Conservation (phyloP, 768 basidiomycete genomes). For the Lentinula lateritia region DNA sequence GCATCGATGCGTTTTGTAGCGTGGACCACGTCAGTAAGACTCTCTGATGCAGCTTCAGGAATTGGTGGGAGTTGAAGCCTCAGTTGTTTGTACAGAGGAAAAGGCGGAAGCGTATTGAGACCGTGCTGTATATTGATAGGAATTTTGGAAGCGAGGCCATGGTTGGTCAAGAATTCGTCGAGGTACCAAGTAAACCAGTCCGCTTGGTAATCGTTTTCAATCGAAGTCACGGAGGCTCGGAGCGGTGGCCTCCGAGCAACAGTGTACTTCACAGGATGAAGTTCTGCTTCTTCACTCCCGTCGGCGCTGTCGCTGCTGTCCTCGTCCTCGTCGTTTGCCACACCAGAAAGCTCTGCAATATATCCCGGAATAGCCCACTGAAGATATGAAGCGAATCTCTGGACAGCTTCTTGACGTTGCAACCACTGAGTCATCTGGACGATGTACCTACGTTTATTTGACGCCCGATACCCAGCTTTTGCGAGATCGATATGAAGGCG, state of each 20-base stretch:
- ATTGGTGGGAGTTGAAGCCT: background rate
- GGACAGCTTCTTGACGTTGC: conserved; percentile 26
- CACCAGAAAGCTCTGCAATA: background rate
- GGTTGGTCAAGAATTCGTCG: background rate
- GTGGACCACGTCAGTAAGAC: background rate
- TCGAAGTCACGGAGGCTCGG: background rate
- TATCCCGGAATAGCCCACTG: conserved; percentile 17
- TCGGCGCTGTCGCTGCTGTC: background rate
- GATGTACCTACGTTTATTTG: conserved; percentile 22
- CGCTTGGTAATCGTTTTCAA: conserved; percentile 4
- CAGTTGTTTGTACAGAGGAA: background rate
- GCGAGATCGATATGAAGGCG: conserved; percentile 34
- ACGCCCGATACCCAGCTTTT: conserved; percentile 26
- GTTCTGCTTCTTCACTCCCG: background rate
- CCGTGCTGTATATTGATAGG: too few species aligned
- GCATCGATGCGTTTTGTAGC: background rate
- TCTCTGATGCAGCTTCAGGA: background rate
- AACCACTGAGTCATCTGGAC: conserved; percentile 37
- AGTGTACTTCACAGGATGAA: background rate
- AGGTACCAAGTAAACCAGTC: conserved; percentile 5
- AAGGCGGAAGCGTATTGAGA: background rate
- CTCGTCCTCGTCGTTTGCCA: background rate
- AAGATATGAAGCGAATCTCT: conserved; percentile 18
- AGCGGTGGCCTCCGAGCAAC: conserved; percentile 13
- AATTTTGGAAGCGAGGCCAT: too few species aligned